Evolutionary conservation across 176 grass and related monocot species (phyloP).

Genomic region (Oryza australiensis): DNA sequence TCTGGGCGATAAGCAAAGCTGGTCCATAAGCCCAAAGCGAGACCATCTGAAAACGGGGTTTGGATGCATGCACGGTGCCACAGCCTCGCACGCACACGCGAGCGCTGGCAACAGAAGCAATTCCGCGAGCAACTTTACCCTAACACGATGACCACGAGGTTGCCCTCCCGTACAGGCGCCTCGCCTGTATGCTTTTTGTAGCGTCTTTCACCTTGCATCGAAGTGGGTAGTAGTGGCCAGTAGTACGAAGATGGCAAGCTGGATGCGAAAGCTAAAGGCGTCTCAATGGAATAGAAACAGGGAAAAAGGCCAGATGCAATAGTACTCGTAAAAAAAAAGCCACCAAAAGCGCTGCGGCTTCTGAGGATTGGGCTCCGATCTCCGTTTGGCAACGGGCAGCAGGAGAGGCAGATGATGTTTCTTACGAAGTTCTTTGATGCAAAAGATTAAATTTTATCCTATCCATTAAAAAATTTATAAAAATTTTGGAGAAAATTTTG

Average conservation of each 20-base stretch:
- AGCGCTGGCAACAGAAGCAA: neutral
- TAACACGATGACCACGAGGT: neutral
- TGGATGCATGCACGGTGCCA: neutral
- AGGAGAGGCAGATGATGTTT: neutral
- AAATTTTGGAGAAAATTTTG: no score
- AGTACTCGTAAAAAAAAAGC: neutral
- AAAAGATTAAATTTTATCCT: no score
- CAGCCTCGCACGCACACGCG: constrained; percentile 1
- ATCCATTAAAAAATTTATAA: no score
- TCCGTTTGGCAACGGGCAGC: neutral
- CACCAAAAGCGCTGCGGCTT: neutral
- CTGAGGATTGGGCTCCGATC: neutral
- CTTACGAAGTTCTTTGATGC: no score
- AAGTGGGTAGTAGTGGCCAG: neutral
- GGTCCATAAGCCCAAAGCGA: neutral
- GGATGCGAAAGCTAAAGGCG: constrained; percentile 20
- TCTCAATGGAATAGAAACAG: constrained; percentile 35
- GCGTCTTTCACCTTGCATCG: constrained; percentile 38
- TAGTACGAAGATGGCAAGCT: neutral
- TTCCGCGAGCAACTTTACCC: neutral
- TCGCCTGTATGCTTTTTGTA: constrained; percentile 1
- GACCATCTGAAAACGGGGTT: neutral
- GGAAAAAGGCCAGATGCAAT: neutral
- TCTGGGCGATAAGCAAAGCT: neutral
- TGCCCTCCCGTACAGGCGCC: neutral